phyloP scores from a whole-genome alignment of 257 asterid species.

The Jasminum sambac region DNA sequence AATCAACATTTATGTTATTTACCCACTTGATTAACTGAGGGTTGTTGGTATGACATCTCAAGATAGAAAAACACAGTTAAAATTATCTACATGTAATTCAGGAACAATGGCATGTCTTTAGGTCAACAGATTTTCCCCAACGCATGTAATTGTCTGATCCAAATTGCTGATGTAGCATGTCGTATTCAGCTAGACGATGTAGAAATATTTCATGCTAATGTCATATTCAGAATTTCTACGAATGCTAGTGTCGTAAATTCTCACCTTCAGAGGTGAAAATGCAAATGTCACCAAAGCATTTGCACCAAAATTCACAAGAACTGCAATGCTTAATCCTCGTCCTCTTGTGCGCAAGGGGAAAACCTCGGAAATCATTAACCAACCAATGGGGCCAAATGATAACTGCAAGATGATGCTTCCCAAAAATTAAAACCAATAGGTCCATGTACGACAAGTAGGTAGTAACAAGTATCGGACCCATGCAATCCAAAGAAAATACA shows the following conservation, averaged over 20 bases:
- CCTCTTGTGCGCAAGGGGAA: constrained; percentile 93
- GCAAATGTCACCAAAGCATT: constrained; percentile 93
- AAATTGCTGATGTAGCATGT: neutral
- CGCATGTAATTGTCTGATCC: neutral
- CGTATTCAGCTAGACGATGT: neutral
- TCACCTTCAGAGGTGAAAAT: constrained; percentile 87
- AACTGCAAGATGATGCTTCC: constrained; percentile 48
- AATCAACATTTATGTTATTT: no score
- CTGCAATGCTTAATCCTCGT: constrained; percentile 86
- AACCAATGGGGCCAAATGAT: constrained; percentile 97
- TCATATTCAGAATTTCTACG: no score
- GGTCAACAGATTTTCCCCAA: neutral
- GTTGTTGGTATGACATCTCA: neutral
- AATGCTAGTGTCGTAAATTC: no score
- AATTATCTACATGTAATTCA: neutral
- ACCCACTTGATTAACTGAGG: neutral
- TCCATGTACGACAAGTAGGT: constrained; percentile 2
- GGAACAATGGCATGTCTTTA: neutral
- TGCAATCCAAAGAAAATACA: constrained; percentile 8
- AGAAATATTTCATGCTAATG: neutral
- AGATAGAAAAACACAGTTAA: neutral
- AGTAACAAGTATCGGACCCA: constrained; percentile 1
- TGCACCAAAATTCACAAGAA: constrained; percentile 79
- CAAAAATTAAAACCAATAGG: constrained; percentile 9
- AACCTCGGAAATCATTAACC: constrained; percentile 95